These are phyloP conservation scores for Cercospora sp. DNA, from an alignment of 2,329 filamentous ascomycete species.

Conservation along the genomic window DNA sequence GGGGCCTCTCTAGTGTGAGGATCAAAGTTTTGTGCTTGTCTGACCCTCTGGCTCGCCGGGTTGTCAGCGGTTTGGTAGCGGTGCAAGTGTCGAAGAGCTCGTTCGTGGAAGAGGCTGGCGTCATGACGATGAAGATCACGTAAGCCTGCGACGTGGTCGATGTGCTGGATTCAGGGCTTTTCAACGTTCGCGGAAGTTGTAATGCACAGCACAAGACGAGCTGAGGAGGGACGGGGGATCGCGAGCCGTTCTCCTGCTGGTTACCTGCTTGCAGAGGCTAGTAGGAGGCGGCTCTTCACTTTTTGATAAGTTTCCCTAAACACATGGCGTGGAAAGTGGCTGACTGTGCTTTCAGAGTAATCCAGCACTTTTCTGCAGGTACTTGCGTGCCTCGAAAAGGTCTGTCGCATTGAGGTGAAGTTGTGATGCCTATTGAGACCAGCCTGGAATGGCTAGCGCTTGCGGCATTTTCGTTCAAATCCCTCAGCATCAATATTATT, in stretches of 20 bases:
- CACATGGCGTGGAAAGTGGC: background rate
- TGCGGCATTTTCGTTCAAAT: constrained; percentile 10
- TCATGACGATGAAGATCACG: background rate
- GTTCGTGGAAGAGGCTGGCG: background rate
- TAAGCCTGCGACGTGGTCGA: background rate
- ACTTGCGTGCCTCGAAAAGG: background rate
- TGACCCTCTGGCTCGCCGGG: constrained; percentile 43
- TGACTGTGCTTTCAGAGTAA: constrained; percentile 13
- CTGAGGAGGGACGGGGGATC: constrained; percentile 12
- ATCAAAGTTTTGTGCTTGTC: constrained; percentile 94
- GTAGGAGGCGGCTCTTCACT: constrained; percentile 14
- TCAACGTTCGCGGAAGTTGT: constrained; percentile 1
- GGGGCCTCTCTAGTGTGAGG: constrained; percentile 90
- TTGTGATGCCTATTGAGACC: background rate
- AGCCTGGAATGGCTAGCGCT: constrained; percentile 3
- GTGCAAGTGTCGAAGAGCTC: background rate
- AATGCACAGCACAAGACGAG: background rate
- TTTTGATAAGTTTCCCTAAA: constrained; percentile 17
- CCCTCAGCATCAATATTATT: background rate
- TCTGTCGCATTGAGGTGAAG: background rate
- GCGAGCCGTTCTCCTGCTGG: constrained; percentile 14
- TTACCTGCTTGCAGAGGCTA: constrained; percentile 10
- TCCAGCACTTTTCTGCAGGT: background rate
- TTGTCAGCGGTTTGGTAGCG: constrained; percentile 10
- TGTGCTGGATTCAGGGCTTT: constrained; percentile 1